Percentiles rank a stretch among this genome's conserved stretches.
phyloP scores from a whole-genome alignment of 108 stramenopile species.

The Ochromonas danica region DNA sequence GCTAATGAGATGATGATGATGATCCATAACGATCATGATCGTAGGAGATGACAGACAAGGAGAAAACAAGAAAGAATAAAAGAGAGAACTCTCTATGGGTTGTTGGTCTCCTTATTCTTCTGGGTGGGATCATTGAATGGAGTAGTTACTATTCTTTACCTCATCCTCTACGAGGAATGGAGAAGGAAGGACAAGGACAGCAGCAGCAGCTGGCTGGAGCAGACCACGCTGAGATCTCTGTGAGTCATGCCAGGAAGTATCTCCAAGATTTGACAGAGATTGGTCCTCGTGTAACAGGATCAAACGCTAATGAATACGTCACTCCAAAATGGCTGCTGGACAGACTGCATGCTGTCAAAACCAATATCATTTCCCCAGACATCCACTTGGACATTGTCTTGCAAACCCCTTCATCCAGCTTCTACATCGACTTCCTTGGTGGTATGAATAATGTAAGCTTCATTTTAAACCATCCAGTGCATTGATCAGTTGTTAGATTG shows the following conservation, averaged over 20 bases:
- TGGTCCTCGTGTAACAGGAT: constrained; percentile 12
- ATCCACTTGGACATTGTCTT: neutral
- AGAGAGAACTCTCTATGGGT: too few relatives aligned
- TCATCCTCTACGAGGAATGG: too few relatives aligned
- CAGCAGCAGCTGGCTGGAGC: too few relatives aligned
- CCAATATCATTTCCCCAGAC: neutral
- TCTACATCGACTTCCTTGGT: neutral
- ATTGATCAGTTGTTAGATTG: too few relatives aligned
- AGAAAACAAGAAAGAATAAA: too few relatives aligned
- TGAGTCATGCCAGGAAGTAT: constrained; percentile 22
- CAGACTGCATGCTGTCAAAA: neutral
- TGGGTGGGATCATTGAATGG: too few relatives aligned
- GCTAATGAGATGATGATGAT: neutral
- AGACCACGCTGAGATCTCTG: too few relatives aligned
- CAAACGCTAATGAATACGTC: neutral
- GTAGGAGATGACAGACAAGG: too few relatives aligned
- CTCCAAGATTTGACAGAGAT: constrained; percentile 10
- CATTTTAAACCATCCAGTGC: neutral
- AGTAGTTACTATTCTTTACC: too few relatives aligned
- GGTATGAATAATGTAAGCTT: neutral
- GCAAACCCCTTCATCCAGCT: neutral
- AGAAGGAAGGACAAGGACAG: too few relatives aligned
- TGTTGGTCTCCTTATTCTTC: too few relatives aligned
- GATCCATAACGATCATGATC: too few relatives aligned
- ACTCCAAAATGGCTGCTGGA: neutral